phyloP scores from a whole-genome alignment of 768 basidiomycete species.

The Podaxis carcinomalis region DNA sequence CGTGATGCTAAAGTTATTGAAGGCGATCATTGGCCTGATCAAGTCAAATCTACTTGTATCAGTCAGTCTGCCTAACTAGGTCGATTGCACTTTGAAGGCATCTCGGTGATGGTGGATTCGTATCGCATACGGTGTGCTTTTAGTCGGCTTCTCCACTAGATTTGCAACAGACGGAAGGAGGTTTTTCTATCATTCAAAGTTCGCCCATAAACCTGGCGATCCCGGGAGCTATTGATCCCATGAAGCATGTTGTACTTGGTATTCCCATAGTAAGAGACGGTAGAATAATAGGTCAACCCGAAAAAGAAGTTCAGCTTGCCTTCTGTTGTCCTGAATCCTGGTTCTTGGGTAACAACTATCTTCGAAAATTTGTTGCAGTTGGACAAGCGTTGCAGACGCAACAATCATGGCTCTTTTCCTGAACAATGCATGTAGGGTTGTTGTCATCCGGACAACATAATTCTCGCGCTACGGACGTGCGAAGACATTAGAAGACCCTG shows the following conservation, averaged over 20 bases:
- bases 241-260: background rate
- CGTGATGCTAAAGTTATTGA: background rate
- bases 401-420: background rate
- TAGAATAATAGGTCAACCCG: background rate
- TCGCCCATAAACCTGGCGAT: background rate
- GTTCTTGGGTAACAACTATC: too few species aligned
- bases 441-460: background rate
- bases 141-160: background rate
- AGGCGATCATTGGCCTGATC: background rate
- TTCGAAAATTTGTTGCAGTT: too few species aligned
- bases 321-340: background rate
- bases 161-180: too few species aligned
- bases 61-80: too few species aligned
- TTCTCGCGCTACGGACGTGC: background rate
- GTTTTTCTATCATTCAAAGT: background rate
- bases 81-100: background rate
- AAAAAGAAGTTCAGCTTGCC: background rate
- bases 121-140: background rate
- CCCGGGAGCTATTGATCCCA: background rate
- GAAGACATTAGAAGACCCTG: background rate
- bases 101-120: background rate
- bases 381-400: too few species aligned
- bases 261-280: background rate
- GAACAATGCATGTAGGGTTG: background rate
- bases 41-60: too few species aligned